Base-by-base conservation (phyloP, 75 land plant species). In the Pseudotsuga menziesii region DNA sequence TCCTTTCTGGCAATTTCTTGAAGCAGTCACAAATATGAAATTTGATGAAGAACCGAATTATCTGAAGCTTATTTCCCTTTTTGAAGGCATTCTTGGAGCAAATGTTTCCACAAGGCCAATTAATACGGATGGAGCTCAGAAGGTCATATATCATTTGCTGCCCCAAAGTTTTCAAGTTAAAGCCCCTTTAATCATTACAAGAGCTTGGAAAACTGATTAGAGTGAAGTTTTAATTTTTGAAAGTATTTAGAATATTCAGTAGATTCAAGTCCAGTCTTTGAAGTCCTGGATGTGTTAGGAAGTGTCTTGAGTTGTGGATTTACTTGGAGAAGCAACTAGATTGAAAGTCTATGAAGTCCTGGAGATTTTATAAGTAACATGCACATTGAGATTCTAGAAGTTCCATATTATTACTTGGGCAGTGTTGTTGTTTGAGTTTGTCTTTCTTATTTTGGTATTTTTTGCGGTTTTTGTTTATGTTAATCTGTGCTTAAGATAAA, bases 141-240 rank as follows among this genome's bases (percentile, higher is more conserved):
- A 29, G 32, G 32, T 94, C 60, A 39, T 36, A 20, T 25, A 8
- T 22, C 27, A 48, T 63, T 13, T 56, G 4, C 8, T 62, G 25
- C 13, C 57, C 60, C 54, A 69, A 69, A 14, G 41, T 35, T 69
- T 4, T 20, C 11, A 8, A 48, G 54, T 48, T 11, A 48, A 44
- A 44, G 54, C 9, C 12, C 54, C 54, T 48, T 48, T 1, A 69
- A 41, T 11, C 41, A 11, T 19, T 69, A 23, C 25, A 69, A 69
- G 20, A 36, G 22, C 39, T 39, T 69, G 72, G 22, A 20, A 41
- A 19, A n/a, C 39, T 41, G 72, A 35, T 19, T 54, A 70, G 56
- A 26, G 56, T 64, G 75, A 25, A 25, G 39, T 9, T 2, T 6
- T 5, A 5, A 12, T 26, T 74, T 74, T 29, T 25, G 26, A 12